phyloP scores from a whole-genome alignment of 1,284 basidiomycete species.

The Leccinum subrobustum region DNA sequence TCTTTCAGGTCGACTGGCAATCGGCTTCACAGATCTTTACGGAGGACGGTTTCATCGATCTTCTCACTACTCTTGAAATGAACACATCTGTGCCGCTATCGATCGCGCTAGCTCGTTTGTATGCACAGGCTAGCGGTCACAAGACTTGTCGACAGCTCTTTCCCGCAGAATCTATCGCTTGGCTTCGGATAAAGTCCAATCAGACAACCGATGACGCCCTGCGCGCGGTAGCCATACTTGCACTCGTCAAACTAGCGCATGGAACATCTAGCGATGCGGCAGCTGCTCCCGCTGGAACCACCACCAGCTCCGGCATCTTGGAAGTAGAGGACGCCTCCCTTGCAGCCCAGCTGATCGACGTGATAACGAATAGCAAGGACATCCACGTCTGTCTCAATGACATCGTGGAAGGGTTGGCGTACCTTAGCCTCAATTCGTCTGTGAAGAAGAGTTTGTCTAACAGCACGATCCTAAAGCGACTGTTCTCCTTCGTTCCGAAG shows the following conservation, averaged over 20 bases:
- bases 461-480: conserved; percentile 57
- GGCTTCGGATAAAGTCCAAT: conserved; percentile 60
- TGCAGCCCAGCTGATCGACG: conserved; percentile 54
- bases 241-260: conserved; percentile 74
- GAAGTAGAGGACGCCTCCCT: conserved; percentile 46
- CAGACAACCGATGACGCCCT: conserved; percentile 47
- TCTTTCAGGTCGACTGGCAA: conserved; percentile 76
- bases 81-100: conserved; percentile 47
- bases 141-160: conserved; percentile 67
- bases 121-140: conserved; percentile 72
- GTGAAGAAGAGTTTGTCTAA: conserved; percentile 66
- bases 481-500: conserved; percentile 60
- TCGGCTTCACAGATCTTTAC: conserved; percentile 61
- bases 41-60: conserved; percentile 59
- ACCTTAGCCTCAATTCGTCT: conserved; percentile 66
- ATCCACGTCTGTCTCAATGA: conserved; percentile 49
- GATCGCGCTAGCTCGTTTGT: conserved; percentile 62
- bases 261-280: conserved; percentile 51
- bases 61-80: conserved; percentile 62
- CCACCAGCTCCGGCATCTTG: conserved; percentile 32
- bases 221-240: conserved; percentile 66
- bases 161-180: conserved; percentile 50
- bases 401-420: conserved; percentile 81
- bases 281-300: conserved; percentile 25
- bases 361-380: conserved; percentile 45